These are phyloP conservation scores for Entomortierella parvispora DNA, from an alignment of 192 early-diverging fungal species.

Conservation along the genomic window DNA sequence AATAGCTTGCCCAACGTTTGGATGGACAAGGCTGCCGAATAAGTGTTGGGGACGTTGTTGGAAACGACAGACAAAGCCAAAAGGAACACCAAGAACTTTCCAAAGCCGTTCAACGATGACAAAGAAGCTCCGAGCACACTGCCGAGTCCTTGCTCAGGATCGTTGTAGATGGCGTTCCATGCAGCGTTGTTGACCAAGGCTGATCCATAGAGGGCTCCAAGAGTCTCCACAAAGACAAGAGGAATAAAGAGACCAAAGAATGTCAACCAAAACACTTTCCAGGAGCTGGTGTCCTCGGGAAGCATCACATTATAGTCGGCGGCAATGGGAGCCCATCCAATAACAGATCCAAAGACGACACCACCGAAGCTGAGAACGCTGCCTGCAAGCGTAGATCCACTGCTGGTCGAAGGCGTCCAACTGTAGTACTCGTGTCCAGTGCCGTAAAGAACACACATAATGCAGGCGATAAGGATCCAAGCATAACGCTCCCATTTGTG, in stretches of 20 bases:
- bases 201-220: constrained; percentile 20
- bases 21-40: constrained; percentile 35
- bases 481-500: constrained; percentile 24
- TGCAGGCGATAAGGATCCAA: constrained; percentile 9
- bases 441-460: constrained; percentile 11
- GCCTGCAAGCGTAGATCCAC: constrained; percentile 7
- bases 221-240: constrained; percentile 14
- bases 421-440: constrained; percentile 7
- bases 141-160: not conserved
- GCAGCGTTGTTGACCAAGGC: constrained; percentile 19
- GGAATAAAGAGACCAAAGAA: constrained; percentile 29
- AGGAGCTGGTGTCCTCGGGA: constrained; percentile 10
- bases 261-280: constrained; percentile 22
- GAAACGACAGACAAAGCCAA: constrained; percentile 28
- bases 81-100: constrained; percentile 28
- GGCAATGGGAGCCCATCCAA: constrained; percentile 37
- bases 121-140: constrained; percentile 17
- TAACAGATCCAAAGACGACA: constrained; percentile 26
- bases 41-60: constrained; percentile 46
- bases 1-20: constrained; percentile 26
- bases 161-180: not conserved
- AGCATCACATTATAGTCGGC: constrained; percentile 30
- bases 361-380: constrained; percentile 22
- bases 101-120: constrained; percentile 7
- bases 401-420: not conserved